phyloP scores from a whole-genome alignment of 106 monocot species.

The Dendrobium chrysotoxum region DNA sequence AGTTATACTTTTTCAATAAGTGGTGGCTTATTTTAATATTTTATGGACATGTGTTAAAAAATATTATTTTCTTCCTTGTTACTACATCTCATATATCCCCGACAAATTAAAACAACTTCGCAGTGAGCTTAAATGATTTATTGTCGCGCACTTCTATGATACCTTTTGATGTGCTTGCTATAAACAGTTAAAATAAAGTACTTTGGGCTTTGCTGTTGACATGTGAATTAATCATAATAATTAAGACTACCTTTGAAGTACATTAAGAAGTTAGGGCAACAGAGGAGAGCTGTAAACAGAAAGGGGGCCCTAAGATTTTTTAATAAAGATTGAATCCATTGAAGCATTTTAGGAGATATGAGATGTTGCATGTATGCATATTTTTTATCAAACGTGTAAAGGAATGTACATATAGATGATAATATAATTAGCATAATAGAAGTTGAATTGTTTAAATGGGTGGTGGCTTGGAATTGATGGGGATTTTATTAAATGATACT shows the following conservation, averaged over 20 bases:
- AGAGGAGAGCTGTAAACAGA: neutral
- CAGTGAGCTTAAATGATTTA: too few relatives aligned
- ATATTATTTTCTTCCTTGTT: neutral
- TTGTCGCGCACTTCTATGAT: neutral
- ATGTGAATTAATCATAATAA: neutral
- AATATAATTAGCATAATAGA: neutral
- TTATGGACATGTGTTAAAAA: neutral
- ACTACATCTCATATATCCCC: too few relatives aligned
- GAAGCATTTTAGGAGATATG: too few relatives aligned
- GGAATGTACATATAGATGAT: neutral
- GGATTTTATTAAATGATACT: neutral
- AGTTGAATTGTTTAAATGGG: neutral
- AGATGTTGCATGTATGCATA: too few relatives aligned
- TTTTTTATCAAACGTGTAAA: neutral
- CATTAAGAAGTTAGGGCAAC: neutral
- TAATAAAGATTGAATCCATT: neutral
- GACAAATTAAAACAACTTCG: neutral
- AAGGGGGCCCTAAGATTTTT: neutral
- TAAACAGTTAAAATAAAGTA: neutral
- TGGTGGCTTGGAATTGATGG: neutral
- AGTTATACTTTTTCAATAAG: neutral
- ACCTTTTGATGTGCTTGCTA: neutral
- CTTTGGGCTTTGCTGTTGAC: neutral
- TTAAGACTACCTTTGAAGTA: neutral
- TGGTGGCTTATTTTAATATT: too few relatives aligned